Conservation (phyloP, 2,329 filamentous ascomycete genomes). For the Helotiales sp. region DNA sequence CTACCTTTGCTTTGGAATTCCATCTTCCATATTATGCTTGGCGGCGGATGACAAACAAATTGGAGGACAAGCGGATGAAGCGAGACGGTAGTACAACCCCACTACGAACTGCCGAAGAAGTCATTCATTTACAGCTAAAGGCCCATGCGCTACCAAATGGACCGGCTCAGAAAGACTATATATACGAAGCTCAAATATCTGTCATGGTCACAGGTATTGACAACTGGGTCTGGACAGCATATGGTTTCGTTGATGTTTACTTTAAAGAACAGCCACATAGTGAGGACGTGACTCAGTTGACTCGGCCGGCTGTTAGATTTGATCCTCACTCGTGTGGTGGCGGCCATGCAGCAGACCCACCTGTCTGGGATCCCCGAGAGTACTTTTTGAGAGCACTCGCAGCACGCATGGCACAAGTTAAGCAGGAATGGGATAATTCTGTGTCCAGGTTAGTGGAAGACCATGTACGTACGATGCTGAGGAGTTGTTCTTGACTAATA, state of each 20-base stretch:
- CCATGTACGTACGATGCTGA: not conserved
- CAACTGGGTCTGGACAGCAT: constrained; percentile 14
- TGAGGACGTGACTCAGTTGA: constrained; percentile 5
- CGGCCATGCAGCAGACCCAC: not conserved
- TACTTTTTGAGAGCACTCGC: constrained; percentile 11
- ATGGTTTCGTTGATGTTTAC: constrained; percentile 16
- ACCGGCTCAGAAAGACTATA: not conserved
- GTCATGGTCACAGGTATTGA: constrained; percentile 15
- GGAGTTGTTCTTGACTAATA: not conserved
- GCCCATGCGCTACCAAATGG: not conserved
- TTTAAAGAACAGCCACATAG: constrained; percentile 5
- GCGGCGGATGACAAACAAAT: not conserved
- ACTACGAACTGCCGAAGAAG: constrained; percentile 5
- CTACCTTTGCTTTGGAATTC: constrained; percentile 13
- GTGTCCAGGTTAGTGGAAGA: constrained; percentile 1
- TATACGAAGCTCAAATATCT: constrained; percentile 16
- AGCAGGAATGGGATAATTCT: constrained; percentile 15
- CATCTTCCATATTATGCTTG: constrained; percentile 19
- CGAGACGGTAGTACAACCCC: constrained; percentile 1
- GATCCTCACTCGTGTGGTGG: constrained; percentile 16
- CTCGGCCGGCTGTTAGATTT: not conserved
- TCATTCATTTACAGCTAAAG: not conserved
- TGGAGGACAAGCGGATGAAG: not conserved
- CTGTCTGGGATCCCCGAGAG: constrained; percentile 11
- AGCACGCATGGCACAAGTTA: constrained; percentile 12